Base-by-base conservation (phyloP, 2,329 filamentous ascomycete species). In the Pseudocercospora musae region DNA sequence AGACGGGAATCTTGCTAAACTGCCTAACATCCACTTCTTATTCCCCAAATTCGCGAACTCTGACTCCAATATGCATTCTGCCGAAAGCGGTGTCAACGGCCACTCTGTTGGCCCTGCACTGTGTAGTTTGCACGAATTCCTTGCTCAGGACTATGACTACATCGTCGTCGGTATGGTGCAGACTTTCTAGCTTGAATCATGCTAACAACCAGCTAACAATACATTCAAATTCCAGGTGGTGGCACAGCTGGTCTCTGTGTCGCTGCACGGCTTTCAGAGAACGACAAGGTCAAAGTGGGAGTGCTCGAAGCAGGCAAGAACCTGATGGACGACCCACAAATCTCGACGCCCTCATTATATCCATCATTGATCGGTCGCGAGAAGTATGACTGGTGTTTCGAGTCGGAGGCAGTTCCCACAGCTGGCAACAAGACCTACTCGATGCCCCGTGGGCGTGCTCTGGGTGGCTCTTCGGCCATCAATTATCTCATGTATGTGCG, bases 401-500 rank as follows among this genome's bases (percentile, higher is more conserved):
- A 70, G 8, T 70, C 62, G 29, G 64, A 75, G 58, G 62, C 68
- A 4, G 65, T 64, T 4, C 57, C 59, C 1, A 65, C 64, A 33
- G 70, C 69, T 3, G 66, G 68, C 2, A 65, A 66, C 21, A 74
- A 74, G 57, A 68, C 59, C 1, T 71, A 71, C 57, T 66, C 67
- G 8, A 69, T 69, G 68, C 74, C 76, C 3, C 70, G 77, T 20
- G 78, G 78, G 3, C 75, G 74, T 48, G 70, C 74, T 0, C 69
- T 79, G 1, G 77, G 78, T 15, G 77, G 77, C 0, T 73, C 72
- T 20, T 62, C 56, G 18, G 76, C 72, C 0, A 78, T 79, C 48
- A 80, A 80, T 59, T 77, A 76, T 57, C 49, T 73, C 8, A 73
- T 74, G 67, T 72, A 74, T 59, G 70, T 75, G 20, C 69, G 73